phyloP scores from a whole-genome alignment of 495 filamentous ascomycete species.

The Pyronema omphalodes region DNA sequence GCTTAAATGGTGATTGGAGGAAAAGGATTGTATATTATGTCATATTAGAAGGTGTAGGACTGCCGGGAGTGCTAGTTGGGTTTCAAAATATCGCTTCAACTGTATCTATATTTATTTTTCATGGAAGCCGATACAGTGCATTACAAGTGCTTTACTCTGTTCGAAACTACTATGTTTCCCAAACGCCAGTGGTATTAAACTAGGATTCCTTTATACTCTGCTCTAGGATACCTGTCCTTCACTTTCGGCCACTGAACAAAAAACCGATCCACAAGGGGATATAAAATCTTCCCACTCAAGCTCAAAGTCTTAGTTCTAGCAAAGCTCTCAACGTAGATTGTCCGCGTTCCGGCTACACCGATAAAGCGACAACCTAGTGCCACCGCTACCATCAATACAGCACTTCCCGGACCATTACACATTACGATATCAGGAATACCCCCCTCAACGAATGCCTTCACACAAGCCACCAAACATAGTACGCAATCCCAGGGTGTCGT shows the following conservation, averaged over 20 bases:
- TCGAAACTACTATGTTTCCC: not conserved
- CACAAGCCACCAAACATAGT: conserved; percentile 12
- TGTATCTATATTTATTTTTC: not conserved
- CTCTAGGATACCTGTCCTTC: conserved; percentile 10
- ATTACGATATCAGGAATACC: conserved; percentile 53
- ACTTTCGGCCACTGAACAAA: conserved; percentile 48
- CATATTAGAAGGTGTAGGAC: not conserved
- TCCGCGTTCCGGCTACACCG: conserved; percentile 37
- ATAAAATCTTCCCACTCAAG: conserved; percentile 56
- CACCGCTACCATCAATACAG: conserved; percentile 57
- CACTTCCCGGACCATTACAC: conserved; percentile 77
- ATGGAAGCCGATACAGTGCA: not conserved
- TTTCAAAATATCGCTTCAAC: not conserved
- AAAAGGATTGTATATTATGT: not conserved
- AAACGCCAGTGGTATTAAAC: conserved; percentile 5
- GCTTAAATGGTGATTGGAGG: not conserved
- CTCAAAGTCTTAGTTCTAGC: conserved; percentile 64
- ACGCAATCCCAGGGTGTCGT: conserved; percentile 32
- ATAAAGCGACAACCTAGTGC: conserved; percentile 9
- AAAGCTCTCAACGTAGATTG: conserved; percentile 81
- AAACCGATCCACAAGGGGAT: conserved; percentile 44
- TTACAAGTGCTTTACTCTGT: not conserved
- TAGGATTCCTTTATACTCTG: conserved; percentile 22
- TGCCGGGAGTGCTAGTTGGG: not conserved
- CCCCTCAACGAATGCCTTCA: conserved; percentile 5